Conservation (phyloP, 148 eudicot species). For the Euryodendron excelsum region DNA sequence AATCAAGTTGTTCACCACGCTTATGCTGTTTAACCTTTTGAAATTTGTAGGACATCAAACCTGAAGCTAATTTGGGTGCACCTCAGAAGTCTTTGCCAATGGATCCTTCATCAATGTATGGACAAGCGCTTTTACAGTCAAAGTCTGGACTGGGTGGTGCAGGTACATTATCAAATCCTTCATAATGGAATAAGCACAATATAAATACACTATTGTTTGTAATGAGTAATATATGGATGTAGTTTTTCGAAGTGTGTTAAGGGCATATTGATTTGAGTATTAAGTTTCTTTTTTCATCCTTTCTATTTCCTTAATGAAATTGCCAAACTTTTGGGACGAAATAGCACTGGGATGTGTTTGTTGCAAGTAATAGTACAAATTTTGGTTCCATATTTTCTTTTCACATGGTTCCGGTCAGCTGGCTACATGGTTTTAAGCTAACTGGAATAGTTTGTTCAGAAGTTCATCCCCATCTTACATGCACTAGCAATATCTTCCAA, state of each 20-base stretch:
- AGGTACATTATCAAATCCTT: slow-evolving; percentile 38
- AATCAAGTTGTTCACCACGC: not conserved
- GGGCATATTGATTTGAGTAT: not conserved
- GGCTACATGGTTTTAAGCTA: not conserved
- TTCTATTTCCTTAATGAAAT: not conserved
- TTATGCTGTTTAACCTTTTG: not conserved
- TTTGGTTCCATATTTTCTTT: not conserved
- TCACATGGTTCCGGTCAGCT: not conserved
- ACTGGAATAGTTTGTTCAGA: not conserved
- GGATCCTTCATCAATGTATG: slow-evolving; percentile 93
- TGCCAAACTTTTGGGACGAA: not conserved
- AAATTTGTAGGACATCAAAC: slow-evolving; percentile 67
- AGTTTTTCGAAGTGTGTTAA: not conserved
- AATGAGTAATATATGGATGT: not conserved
- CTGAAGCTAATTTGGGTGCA: slow-evolving; percentile 69
- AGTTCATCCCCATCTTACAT: not conserved
- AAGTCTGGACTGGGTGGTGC: slow-evolving; percentile 87
- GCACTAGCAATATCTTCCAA: no score
- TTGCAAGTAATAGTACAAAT: not conserved
- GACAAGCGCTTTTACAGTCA: slow-evolving; percentile 92
- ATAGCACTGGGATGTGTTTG: not conserved
- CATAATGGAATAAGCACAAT: not conserved
- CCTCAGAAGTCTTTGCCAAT: slow-evolving; percentile 78
- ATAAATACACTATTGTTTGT: not conserved
- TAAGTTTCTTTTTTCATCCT: not conserved